phyloP scores from a whole-genome alignment of 345 rosid genomes.

The Geranium brycei region DNA sequence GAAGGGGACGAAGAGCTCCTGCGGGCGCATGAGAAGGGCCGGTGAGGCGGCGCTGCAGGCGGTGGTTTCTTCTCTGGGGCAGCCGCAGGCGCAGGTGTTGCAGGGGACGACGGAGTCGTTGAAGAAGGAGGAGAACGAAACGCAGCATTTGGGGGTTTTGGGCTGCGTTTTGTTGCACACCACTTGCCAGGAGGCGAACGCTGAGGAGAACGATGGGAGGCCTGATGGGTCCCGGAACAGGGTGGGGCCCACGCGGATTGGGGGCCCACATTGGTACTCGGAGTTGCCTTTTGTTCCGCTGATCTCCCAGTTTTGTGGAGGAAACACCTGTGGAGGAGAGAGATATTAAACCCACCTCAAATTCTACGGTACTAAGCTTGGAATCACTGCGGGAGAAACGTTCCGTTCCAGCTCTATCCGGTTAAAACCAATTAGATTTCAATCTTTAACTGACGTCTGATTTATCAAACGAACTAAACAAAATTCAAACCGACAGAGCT shows the following conservation, averaged over 20 bases:
- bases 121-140: conserved; percentile 45
- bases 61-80: conserved; percentile 9
- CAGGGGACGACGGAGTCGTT: conserved; percentile 43
- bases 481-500: no score
- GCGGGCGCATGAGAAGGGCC: conserved; percentile 30
- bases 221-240: conserved; percentile 27
- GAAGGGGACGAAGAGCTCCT: conserved; percentile 28
- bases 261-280: conserved; percentile 29
- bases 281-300: conserved; percentile 23
- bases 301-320: conserved; percentile 41
- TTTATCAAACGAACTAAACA: no score
- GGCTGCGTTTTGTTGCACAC: conserved; percentile 39
- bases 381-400: no score
- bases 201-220: conserved; percentile 18
- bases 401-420: no score
- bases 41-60: conserved; percentile 23
- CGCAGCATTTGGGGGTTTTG: conserved; percentile 32
- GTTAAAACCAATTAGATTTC: no score
- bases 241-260: conserved; percentile 30
- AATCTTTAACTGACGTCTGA: no score
- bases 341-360: no score
- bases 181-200: conserved; percentile 45
- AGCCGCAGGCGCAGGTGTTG: conserved; percentile 43
- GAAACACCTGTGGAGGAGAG: conserved; percentile 5
- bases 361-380: no score